Evolutionary conservation across 805 yeast genomes (phyloP).

Genomic region (Cyberlindnera mrakii): DNA sequence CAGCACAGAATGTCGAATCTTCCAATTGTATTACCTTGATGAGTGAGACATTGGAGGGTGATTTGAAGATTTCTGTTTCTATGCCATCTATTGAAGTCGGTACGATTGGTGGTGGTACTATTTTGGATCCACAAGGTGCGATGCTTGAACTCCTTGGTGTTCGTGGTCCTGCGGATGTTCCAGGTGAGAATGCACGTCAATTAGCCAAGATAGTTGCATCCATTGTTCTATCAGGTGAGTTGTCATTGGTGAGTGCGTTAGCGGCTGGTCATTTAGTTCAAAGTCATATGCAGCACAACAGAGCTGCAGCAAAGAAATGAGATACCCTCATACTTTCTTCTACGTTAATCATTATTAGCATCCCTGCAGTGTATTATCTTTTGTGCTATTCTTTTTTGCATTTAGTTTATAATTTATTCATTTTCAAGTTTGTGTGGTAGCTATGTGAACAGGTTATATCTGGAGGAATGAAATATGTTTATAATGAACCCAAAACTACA

Average conservation of each 20-base stretch:
- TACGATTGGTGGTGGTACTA: constrained; percentile 98
- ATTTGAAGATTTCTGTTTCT: constrained; percentile 87
- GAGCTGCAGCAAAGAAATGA: constrained; percentile 33
- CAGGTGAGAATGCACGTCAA: constrained; percentile 93
- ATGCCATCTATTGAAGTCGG: constrained; percentile 99
- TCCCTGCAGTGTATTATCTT: no score
- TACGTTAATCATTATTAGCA: background rate
- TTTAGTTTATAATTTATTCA: no score
- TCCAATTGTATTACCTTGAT: constrained; percentile 96
- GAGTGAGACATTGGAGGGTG: constrained; percentile 72
- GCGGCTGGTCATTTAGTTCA: constrained; percentile 99
- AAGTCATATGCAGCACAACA: constrained; percentile 94
- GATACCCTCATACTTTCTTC: background rate
- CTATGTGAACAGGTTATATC: no score
- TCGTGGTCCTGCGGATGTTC: constrained; percentile 87
- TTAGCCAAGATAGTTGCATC: constrained; percentile 90
- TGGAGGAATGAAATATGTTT: no score
- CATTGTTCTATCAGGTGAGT: constrained; percentile 92
- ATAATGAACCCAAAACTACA: no score
- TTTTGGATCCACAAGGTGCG: constrained; percentile 93
- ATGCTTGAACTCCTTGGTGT: constrained; percentile 94
- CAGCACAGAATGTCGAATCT: constrained; percentile 98
- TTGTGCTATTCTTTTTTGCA: no score
- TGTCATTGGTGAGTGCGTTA: constrained; percentile 89
- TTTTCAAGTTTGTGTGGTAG: no score